Evolutionary conservation across 345 rosid genomes (phyloP).

Genomic region (Moricandia arvensis): DNA sequence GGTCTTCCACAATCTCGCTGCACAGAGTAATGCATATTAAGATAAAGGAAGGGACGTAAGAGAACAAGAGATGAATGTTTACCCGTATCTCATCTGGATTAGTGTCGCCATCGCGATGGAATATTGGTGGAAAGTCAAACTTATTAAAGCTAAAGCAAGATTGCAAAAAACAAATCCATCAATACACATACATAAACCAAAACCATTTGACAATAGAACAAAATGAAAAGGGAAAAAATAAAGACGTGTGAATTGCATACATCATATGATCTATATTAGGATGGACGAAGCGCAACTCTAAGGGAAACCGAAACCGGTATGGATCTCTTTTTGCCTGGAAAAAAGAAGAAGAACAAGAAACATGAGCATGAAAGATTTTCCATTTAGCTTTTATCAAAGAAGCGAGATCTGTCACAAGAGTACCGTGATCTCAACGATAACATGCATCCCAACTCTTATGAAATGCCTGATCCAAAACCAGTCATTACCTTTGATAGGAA

Average conservation of each 20-base stretch:
- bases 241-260: slow-evolving; percentile 46
- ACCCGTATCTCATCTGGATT: slow-evolving; percentile 82
- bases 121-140: slow-evolving; percentile 86
- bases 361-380: background rate
- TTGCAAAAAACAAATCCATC: background rate
- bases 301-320: slow-evolving; percentile 83
- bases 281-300: slow-evolving; percentile 85
- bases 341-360: slow-evolving; percentile 15
- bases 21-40: slow-evolving; percentile 1
- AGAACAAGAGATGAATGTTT: background rate
- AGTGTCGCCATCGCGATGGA: slow-evolving; percentile 77
- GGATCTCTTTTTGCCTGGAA: slow-evolving; percentile 95
- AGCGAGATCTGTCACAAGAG: slow-evolving; percentile 29
- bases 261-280: slow-evolving; percentile 93
- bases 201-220: background rate
- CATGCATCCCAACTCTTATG: slow-evolving; percentile 91
- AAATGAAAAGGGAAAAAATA: slow-evolving; percentile 7
- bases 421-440: slow-evolving; percentile 89
- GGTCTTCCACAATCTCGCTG: slow-evolving; percentile 95
- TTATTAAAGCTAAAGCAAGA: slow-evolving; percentile 70
- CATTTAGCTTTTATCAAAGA: slow-evolving; percentile 4
- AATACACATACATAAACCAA: slow-evolving; percentile 13
- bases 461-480: slow-evolving; percentile 99
- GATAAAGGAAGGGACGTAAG: slow-evolving; percentile 7
- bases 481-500: slow-evolving; percentile 85